Evolutionary conservation across 768 basidiomycete species (phyloP).

Genomic region (Hygrocybe punicea): DNA sequence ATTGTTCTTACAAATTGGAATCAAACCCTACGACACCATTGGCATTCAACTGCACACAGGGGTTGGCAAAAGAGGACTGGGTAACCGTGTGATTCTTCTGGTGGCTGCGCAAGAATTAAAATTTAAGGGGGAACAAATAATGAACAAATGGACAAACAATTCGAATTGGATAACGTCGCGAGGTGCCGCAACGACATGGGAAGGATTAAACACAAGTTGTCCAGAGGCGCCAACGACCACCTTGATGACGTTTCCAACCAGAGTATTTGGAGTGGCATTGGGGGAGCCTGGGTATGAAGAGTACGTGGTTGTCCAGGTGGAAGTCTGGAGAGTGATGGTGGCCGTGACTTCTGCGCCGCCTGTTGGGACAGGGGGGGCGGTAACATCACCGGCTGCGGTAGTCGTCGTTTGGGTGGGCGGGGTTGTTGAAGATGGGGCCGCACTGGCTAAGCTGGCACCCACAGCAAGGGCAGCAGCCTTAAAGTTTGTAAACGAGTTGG

Average conservation of each 20-base stretch:
- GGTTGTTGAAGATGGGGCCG: constrained; percentile 35
- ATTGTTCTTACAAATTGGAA: constrained; percentile 50
- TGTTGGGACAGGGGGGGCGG: constrained; percentile 46
- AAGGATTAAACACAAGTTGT: constrained; percentile 49
- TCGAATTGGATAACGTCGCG: constrained; percentile 58
- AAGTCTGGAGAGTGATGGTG: constrained; percentile 42
- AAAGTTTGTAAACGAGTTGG: constrained; percentile 62
- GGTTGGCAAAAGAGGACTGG: constrained; percentile 58
- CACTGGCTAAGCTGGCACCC: constrained; percentile 48
- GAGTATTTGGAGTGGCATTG: constrained; percentile 49
- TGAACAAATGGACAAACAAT: constrained; percentile 41
- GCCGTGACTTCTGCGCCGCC: constrained; percentile 41
- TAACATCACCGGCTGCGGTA: constrained; percentile 49
- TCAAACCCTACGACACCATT: constrained; percentile 48
- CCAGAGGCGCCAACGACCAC: constrained; percentile 54
- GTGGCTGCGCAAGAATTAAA: constrained; percentile 36
- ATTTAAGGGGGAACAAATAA: background rate
- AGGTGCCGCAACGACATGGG: constrained; percentile 46
- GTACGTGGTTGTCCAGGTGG: constrained; percentile 57
- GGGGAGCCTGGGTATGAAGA: constrained; percentile 54
- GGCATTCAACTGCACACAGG: constrained; percentile 47
- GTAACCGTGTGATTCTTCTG: constrained; percentile 68
- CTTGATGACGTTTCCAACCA: constrained; percentile 45
- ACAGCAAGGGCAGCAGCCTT: constrained; percentile 54
- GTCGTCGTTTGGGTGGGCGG: constrained; percentile 19